Base-by-base conservation (phyloP, 1,139 yeast genomes). In the Wickerhamomyces sp. region DNA sequence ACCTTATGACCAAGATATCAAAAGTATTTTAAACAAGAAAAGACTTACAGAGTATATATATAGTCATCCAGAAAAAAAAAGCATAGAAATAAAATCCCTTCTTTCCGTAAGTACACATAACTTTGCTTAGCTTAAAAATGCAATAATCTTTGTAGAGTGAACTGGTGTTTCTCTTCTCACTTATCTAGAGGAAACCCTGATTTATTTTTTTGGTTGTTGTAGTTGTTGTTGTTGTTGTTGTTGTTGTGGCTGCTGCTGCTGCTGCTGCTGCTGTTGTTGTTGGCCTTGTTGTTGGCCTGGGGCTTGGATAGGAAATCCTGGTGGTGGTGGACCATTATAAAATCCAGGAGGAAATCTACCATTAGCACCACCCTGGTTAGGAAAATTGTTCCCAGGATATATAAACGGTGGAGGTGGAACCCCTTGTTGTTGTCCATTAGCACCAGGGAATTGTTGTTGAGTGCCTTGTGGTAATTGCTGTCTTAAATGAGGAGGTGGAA, bases 1-100 rank as follows among this genome's bases (percentile, higher is more conserved):
- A 88, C 57, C 71, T 90, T 54, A 67, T 83, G 45, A 65, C 84
- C 44, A 78, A 81, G 55, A 68, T 88, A 3, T 71, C 87, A 2
- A 68, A 68, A 45, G 61, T 67, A 33, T 49, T 75, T 45, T 71
- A 61, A 44, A 34, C n/a, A 23, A 33, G n/a, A 34, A 5, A 36
- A 34, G 27, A 15, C 23, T 35, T 33, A 14, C 37, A 34, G 9
- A 10, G 31, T 33, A 10, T 18, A n/a, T n/a, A n/a, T 35, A 18
- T 15, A 10, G 23, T 18, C 23, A 18, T 18, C 23, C 23, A 18
- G 23, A 18, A 18, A 18, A 18, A 18, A 18, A 18, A 18, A 18
- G 23, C 23, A 18, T 18, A 18, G 23, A 18, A 18, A 18, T 18
- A 18, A 18, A 18, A 18, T 18, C 23, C 23, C 23, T 18, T 18